These are phyloP conservation scores for Discostella stelligera DNA, from an alignment of 352 stramenopile genomes.

Conservation along the genomic window DNA sequence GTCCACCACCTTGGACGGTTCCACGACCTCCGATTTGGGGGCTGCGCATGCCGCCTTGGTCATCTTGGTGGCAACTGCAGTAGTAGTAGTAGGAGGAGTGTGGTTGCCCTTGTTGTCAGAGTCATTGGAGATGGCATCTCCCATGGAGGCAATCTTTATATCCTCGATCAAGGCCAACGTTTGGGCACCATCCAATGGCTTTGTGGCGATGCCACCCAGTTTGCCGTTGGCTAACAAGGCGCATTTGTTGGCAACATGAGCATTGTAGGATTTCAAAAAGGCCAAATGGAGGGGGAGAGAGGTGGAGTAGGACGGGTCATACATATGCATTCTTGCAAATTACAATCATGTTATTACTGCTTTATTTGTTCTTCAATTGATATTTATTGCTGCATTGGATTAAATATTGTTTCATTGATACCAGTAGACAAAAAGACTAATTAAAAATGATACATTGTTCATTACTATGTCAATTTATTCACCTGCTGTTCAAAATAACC, in stretches of 20 bases:
- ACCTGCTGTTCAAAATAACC: too few species aligned
- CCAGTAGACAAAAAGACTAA: too few species aligned
- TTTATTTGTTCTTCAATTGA: too few species aligned
- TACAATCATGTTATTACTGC: too few species aligned
- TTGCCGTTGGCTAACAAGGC: slow-evolving; percentile 63
- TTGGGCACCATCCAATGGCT: slow-evolving; percentile 81
- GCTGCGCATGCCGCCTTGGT: slow-evolving; percentile 42
- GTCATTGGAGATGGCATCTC: slow-evolving; percentile 62
- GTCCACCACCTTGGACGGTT: slow-evolving; percentile 57
- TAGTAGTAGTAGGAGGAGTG: slow-evolving; percentile 9
- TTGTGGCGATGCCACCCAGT: slow-evolving; percentile 74
- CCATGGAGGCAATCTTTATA: slow-evolving; percentile 61
- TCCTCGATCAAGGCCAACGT: slow-evolving; percentile 75
- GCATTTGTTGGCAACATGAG: slow-evolving; percentile 81
- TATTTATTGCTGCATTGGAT: too few species aligned
- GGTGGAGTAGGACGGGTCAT: slow-evolving; percentile 28
- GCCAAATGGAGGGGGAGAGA: slow-evolving; percentile 29
- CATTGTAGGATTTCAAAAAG: slow-evolving; percentile 80
- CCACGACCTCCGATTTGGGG: slow-evolving; percentile 45
- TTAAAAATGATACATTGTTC: too few species aligned
- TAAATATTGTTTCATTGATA: too few species aligned
- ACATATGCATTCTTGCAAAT: too few species aligned
- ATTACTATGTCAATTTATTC: too few species aligned
- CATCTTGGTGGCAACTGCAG: slow-evolving; percentile 51
- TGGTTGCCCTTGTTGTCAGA: slow-evolving; percentile 71